Percentiles rank a stretch among this genome's conserved stretches.
Evolutionary conservation across 345 rosid genomes (phyloP).

Genomic region (Euphorbia pulcherrima): DNA sequence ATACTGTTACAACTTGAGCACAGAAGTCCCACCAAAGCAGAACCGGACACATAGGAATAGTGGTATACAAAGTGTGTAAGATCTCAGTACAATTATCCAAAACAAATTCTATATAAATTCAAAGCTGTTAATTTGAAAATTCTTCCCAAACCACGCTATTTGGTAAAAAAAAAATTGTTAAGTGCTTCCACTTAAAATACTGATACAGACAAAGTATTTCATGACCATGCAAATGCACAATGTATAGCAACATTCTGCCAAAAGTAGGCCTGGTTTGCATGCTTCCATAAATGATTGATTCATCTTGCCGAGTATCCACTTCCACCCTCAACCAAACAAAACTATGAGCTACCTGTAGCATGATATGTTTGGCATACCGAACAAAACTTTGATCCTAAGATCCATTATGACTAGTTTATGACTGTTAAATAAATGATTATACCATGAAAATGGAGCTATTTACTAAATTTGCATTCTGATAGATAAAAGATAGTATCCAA

Average conservation of each 20-base stretch:
- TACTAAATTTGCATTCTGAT: background rate
- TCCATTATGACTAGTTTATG: background rate
- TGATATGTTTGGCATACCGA: background rate
- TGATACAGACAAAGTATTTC: background rate
- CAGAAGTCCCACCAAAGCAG: background rate
- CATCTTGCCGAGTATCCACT: slow-evolving; percentile 1
- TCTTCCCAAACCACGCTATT: background rate
- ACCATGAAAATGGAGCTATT: background rate
- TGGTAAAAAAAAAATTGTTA: background rate
- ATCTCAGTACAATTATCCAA: no score
- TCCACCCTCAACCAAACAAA: background rate
- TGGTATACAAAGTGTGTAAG: no score
- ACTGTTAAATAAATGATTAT: background rate
- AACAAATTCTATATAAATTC: background rate
- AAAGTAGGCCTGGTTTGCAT: background rate
- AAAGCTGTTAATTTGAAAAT: background rate
- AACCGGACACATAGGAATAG: background rate
- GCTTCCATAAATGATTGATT: background rate
- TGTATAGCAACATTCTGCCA: background rate
- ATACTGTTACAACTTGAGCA: background rate
- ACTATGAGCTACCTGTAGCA: background rate
- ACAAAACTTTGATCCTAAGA: background rate
- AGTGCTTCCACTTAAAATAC: background rate
- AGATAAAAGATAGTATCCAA: background rate
- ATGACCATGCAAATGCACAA: background rate